Base-by-base conservation (phyloP, 768 basidiomycete genomes). In the Hypsizygus marmoreus region DNA sequence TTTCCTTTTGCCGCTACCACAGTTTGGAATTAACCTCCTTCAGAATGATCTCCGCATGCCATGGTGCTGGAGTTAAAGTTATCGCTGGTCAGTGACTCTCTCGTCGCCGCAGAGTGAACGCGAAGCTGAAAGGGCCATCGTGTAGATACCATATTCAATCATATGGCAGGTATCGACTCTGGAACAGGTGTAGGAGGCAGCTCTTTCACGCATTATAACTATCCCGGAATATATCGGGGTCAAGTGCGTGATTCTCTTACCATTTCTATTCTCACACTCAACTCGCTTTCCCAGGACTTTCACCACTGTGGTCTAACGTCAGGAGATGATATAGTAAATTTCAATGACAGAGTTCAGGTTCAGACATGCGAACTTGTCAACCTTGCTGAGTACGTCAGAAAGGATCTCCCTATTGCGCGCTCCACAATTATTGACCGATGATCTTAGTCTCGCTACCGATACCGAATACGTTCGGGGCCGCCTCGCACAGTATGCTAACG, bases 301-400 rank as follows among this genome's bases (percentile, higher is more conserved):
- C 83, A 86, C 51, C 76, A 84, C 57, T 85, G 82, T 52, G 80
- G 83, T 3, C 65, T 80, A 22, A 74, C 76, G 38, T 61, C 77
- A 0, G 60, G 58, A 2, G 75, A 84, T 51, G 68, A 75, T 43
- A 82, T 85, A 43, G 74, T 73, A 9, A 71, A 84, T 57, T 88
- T 76, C 46, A 54, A 61, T 42, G 80, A 78, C 51, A 60, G 74
- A 5, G 43, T 62, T 0, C 77, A 88, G 60, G 82, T 87, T 0
- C 77, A 80, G 55, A 80, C 77, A 0, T 81, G 80, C 54, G 65
- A 81, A 51, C 66, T 81, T 23, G 70, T 58, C 1, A 72, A 72
- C 47, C 63, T 81, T 6, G 79, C 80, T 2, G 80, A 82, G 79
- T 81, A 51, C 41, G 73, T 57, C 6, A 60, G 58, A 26, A 22